Conservation (phyloP, 257 asterid genomes). For the Echites panduratus region DNA sequence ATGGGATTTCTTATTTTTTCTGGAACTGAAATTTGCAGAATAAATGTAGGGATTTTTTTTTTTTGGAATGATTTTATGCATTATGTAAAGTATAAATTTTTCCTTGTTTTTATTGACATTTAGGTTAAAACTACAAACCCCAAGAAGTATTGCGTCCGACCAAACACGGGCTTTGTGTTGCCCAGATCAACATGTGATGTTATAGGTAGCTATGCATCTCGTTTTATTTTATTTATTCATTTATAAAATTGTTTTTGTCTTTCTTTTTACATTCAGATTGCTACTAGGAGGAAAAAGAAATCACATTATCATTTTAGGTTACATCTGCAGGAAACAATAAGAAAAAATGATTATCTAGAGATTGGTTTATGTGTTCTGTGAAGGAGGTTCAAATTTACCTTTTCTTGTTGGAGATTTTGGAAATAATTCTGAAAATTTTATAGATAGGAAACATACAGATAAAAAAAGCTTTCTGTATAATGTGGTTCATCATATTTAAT, state of each 20-base stretch:
- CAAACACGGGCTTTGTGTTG: slow-evolving; percentile 65
- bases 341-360: neutral
- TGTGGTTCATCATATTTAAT: neutral
- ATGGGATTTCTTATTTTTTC: neutral
- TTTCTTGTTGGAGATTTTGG: neutral
- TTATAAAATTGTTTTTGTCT: slow-evolving; percentile 6
- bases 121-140: slow-evolving; percentile 64
- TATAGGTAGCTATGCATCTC: slow-evolving; percentile 19
- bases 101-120: slow-evolving; percentile 25
- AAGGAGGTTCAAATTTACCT: neutral
- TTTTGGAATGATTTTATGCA: neutral
- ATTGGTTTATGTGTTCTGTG: neutral
- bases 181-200: slow-evolving; percentile 62
- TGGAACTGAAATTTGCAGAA: neutral
- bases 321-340: neutral
- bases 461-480: neutral
- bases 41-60: neutral
- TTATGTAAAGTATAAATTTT: neutral
- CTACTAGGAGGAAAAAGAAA: no score
- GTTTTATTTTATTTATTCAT: neutral
- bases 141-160: slow-evolving; percentile 71
- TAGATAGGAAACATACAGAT: neutral
- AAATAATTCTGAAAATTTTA: neutral
- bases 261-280: slow-evolving; percentile 6
- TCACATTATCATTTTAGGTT: neutral